Evolutionary conservation across 2,329 filamentous ascomycete species (phyloP).

Genomic region (Botrytis galanthina): DNA sequence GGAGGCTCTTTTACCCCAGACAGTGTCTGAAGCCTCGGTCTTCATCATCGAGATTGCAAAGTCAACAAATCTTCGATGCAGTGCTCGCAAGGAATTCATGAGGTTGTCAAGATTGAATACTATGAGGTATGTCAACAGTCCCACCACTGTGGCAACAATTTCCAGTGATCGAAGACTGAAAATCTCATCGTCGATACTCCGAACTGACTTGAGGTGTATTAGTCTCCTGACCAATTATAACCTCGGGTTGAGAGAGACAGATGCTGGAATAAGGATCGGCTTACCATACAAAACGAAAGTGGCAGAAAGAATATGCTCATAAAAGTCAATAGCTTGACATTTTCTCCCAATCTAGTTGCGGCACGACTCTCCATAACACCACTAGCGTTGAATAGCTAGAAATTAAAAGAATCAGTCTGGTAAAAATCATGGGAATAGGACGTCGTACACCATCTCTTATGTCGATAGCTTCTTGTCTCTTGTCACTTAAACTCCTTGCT

Average conservation of each 20-base stretch:
- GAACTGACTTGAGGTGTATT: background rate
- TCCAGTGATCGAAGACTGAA: background rate
- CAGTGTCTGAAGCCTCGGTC: background rate
- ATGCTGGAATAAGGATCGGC: background rate
- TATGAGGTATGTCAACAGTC: background rate
- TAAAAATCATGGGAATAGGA: background rate
- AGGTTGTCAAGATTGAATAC: background rate
- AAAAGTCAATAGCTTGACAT: slow-evolving; percentile 41
- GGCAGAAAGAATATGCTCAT: slow-evolving; percentile 43
- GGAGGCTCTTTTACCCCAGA: background rate
- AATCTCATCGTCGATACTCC: background rate
- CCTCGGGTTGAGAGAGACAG: background rate
- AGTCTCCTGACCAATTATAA: background rate
- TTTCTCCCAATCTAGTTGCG: slow-evolving; percentile 37
- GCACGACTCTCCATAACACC: slow-evolving; percentile 35
- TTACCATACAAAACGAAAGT: slow-evolving; percentile 36
- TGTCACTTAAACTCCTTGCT: background rate
- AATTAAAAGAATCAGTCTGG: background rate
- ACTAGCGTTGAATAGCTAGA: slow-evolving; percentile 34
- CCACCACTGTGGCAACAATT: background rate
- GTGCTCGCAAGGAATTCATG: background rate
- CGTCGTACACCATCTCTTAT: background rate
- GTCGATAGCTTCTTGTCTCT: background rate
- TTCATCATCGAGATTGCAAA: background rate
- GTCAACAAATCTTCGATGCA: background rate